These are phyloP conservation scores for Termitomyces sp. DNA, from an alignment of 768 basidiomycete genomes.

Conservation along the genomic window DNA sequence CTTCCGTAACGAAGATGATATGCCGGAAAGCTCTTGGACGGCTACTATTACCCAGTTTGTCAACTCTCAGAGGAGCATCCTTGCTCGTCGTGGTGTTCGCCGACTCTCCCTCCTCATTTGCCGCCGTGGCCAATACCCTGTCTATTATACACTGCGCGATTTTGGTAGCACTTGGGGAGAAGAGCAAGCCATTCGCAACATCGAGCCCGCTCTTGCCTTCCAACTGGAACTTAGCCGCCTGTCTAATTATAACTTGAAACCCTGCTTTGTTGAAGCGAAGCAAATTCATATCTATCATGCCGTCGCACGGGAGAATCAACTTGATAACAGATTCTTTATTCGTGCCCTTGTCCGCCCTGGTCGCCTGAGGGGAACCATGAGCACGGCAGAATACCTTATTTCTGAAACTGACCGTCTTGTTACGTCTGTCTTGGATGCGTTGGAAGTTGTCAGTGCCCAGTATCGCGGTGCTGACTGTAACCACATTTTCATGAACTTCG, in stretches of 20 bases:
- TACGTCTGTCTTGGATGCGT: slow-evolving; percentile 87
- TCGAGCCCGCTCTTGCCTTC: slow-evolving; percentile 96
- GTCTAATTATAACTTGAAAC: slow-evolving; percentile 93
- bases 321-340: slow-evolving; percentile 98
- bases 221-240: slow-evolving; percentile 95
- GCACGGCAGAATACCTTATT: slow-evolving; percentile 95
- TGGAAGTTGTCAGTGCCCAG: slow-evolving; percentile 89
- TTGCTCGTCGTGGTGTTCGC: slow-evolving; percentile 77
- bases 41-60: slow-evolving; percentile 65
- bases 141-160: slow-evolving; percentile 89
- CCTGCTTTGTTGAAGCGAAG: slow-evolving; percentile 94
- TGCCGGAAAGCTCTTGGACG: slow-evolving; percentile 73
- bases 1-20: slow-evolving; percentile 76
- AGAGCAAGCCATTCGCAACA: slow-evolving; percentile 95
- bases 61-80: slow-evolving; percentile 58
- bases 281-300: slow-evolving; percentile 99
- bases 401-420: slow-evolving; percentile 97
- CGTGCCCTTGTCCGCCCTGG: slow-evolving; percentile 96
- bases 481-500: slow-evolving; percentile 98
- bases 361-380: slow-evolving; percentile 87
- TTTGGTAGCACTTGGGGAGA: slow-evolving; percentile 77
- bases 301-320: slow-evolving; percentile 90
- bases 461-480: slow-evolving; percentile 95
- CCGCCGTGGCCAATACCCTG: slow-evolving; percentile 85
- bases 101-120: slow-evolving; percentile 92